phyloP scores from a whole-genome alignment of 305 asterid species.

The Fraxinus platypoda region DNA sequence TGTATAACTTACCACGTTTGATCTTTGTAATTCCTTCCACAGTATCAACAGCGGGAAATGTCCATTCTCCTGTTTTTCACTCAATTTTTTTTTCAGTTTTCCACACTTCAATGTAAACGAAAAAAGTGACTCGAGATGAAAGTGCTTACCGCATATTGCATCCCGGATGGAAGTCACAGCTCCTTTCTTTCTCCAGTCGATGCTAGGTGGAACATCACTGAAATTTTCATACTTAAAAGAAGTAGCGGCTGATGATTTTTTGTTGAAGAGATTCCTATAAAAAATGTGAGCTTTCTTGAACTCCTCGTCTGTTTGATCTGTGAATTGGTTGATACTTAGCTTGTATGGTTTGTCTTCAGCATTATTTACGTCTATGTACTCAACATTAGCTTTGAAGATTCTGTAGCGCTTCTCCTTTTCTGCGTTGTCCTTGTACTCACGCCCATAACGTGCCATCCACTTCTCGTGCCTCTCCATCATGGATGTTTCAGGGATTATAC shows the following conservation, averaged over 20 bases:
- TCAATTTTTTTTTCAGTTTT: too few species aligned
- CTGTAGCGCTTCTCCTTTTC: not conserved
- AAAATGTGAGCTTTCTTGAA: conserved; percentile 18
- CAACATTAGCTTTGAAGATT: conserved; percentile 23
- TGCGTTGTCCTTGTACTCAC: not conserved
- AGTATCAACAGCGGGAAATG: too few species aligned
- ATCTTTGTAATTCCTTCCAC: too few species aligned
- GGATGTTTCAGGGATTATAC: not conserved
- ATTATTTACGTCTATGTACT: conserved; percentile 21
- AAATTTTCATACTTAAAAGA: not conserved
- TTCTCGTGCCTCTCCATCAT: not conserved
- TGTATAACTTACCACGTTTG: too few species aligned
- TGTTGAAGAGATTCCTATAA: not conserved
- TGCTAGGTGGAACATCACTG: not conserved
- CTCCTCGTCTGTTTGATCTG: conserved; percentile 40
- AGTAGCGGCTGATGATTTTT: not conserved
- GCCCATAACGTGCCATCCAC: conserved; percentile 19
- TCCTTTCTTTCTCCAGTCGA: too few species aligned
- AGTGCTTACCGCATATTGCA: too few species aligned
- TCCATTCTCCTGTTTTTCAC: too few species aligned
- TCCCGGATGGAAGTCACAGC: too few species aligned
- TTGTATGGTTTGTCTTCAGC: not conserved
- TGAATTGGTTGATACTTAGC: conserved; percentile 36
- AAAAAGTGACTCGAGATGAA: too few species aligned
- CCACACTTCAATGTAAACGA: too few species aligned